Percentiles rank a stretch among this genome's conserved stretches.
Conservation (phyloP, 805 yeast genomes). For the Myxozyma neglecta region DNA sequence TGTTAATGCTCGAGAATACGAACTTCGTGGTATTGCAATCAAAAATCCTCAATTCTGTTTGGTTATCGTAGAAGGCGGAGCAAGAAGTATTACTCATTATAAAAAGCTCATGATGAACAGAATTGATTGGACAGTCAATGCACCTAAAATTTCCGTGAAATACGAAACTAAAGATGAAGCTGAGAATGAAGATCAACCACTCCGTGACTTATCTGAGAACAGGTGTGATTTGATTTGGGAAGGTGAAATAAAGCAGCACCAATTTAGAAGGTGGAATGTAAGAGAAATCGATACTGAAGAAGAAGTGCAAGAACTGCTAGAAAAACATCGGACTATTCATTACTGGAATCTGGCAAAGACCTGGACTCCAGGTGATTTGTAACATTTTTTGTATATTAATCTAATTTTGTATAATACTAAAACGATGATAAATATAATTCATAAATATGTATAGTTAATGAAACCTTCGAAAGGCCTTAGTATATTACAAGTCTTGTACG, state of each 20-base stretch:
- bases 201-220: conserved; percentile 11
- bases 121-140: conserved; percentile 64
- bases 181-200: not conserved
- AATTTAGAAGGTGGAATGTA: conserved; percentile 25
- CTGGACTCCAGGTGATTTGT: conserved; percentile 10
- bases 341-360: conserved; percentile 33
- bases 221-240: conserved; percentile 35
- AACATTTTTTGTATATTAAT: not conserved
- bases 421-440: not conserved
- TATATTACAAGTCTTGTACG: not conserved
- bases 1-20: conserved; percentile 73
- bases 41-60: conserved; percentile 47
- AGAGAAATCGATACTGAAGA: conserved; percentile 25
- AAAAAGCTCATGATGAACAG: conserved; percentile 60
- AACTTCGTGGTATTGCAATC: conserved; percentile 58
- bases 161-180: not conserved
- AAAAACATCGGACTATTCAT: conserved; percentile 16
- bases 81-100: conserved; percentile 59
- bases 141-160: conserved; percentile 1
- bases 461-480: not conserved
- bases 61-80: conserved; percentile 75
- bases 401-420: not conserved
- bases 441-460: not conserved
- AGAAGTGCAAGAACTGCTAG: conserved; percentile 26
- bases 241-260: conserved; percentile 33